phyloP scores from a whole-genome alignment of 192 early-diverging fungal species.

The Chytriomyces hyalinus region DNA sequence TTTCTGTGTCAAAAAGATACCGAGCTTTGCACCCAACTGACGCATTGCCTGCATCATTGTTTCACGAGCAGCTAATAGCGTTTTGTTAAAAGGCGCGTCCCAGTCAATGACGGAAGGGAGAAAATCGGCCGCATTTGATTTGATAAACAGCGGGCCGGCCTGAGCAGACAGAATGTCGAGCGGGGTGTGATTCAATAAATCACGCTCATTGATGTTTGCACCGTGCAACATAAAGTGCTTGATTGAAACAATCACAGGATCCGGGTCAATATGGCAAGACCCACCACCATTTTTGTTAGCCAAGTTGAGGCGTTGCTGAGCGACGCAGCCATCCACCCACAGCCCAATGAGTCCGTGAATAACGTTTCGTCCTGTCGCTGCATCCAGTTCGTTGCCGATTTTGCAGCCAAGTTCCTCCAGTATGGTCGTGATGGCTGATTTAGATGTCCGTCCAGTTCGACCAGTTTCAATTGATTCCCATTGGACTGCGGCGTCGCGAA shows the following conservation, averaged over 20 bases:
- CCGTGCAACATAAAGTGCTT: neutral
- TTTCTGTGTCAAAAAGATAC: neutral
- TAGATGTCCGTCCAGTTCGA: neutral
- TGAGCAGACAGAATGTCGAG: neutral
- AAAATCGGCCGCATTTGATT: neutral
- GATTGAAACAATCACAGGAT: neutral
- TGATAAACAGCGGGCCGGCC: neutral
- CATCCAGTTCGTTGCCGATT: neutral
- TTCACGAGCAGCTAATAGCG: neutral
- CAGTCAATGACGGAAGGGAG: neutral
- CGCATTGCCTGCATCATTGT: neutral
- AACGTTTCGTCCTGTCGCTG: neutral
- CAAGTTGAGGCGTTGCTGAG: constrained; percentile 11
- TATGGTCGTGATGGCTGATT: neutral
- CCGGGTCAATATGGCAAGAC: neutral
- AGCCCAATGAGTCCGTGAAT: constrained; percentile 1
- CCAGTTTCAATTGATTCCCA: neutral
- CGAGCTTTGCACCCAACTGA: neutral
- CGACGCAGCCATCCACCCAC: neutral
- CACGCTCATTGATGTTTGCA: neutral
- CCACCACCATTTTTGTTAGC: neutral
- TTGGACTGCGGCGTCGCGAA: neutral
- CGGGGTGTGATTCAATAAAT: neutral
- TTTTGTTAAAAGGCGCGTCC: neutral
- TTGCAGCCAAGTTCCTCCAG: neutral